Base-by-base conservation (phyloP, 2,329 filamentous ascomycete species). In the Verticillium nubilum region DNA sequence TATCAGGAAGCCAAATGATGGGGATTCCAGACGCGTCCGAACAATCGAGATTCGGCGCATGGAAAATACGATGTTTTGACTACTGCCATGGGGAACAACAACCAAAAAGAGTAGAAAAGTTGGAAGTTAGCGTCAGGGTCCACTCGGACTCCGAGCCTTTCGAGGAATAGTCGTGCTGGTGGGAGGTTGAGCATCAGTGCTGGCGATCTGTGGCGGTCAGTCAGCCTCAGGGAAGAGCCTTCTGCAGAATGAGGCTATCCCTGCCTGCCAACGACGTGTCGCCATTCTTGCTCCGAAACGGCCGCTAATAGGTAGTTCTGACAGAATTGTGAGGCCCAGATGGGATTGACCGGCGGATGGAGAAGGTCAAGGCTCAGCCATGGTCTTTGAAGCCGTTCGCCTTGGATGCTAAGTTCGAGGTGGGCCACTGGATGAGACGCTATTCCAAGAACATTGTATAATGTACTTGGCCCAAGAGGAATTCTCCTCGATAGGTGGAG, bases 131-230 rank as follows among this genome's bases (percentile, higher is more conserved):
- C 54, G 54, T 19, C 25, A 37, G 25, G 54, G 31, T 26, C 25
- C 54, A 31, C 54, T 50, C 10, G 42, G n/a, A 23, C 42, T 50
- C 29, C 29, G 9, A 31, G 29, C 5, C 29, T 13, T 5, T 31
- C 42, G 42, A 50, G 42, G 42, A 10, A 25, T n/a, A 23, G 9
- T 23, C 10, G 19, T 19, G 42, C 6, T 50, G 42, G 42, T 50
- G 19, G 19, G 19, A 23, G 42, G 42, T 50, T 25, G 42, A 57
- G 37, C 35, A 55, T 54, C 47, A 50, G 19, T 19, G 59, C 52
- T 57, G 62, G 59, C 58, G 61, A 64, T 63, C 61, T 53, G 37
- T 61, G 54, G 62, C 62, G 61, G 62, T 64, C 62, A 64, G 62
- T 61, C 62, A 64, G 62, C 62, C 62, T 64, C 61, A 58, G 15